Evolutionary conservation across 2,329 filamentous ascomycete genomes (phyloP), one percentile per base, ranked within the genome.

Genomic region (Pseudomassariella vexata): DNA sequence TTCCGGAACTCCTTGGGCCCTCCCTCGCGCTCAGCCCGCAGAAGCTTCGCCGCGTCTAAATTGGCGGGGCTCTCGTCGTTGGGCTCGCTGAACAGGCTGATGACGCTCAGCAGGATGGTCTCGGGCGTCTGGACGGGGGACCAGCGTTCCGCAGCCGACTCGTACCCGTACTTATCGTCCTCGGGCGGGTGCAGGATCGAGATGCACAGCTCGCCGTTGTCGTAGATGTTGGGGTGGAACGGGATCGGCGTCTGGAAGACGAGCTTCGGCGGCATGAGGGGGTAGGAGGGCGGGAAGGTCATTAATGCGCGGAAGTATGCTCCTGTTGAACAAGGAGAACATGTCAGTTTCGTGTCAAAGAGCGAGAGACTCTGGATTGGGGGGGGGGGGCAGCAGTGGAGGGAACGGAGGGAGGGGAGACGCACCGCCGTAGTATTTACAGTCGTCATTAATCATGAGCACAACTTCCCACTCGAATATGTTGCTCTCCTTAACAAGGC

Each of bases 381-480:
- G 17, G 18, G 20, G 23, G 17, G 24, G 28, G 12, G 12, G 19
- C 24, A 23, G n/a, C 7, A 30, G 12, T 22, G 20, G 32, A 11
- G 15, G 19, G 23, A 24, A 24, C 17, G 20, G 14, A 20, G 20
- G 32, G 10, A 24, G 25, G 31, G 10, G 19, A 19, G 24, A 62
- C 76, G 37, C 63, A 90, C 89, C 89, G 50, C 89, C 89, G 50
- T 95, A 95, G 60, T 85, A 85, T 62, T 89, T 90, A 62, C 85
- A 89, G 54, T 94, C 88, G 49, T 95, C 89, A 41, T 79, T 87
- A 45, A 96, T 90, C 90, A 98, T 96, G 39, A 98, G 77, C 85
- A 95, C 95, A 14, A 96, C 88, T 60, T 96, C 89, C 92, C 92
- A 98, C 66, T 94, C 85, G 46, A 95, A 95, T 8, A 96, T 79